Base-by-base conservation (phyloP, 2,329 filamentous ascomycete species). In the Pyricularia sp. region DNA sequence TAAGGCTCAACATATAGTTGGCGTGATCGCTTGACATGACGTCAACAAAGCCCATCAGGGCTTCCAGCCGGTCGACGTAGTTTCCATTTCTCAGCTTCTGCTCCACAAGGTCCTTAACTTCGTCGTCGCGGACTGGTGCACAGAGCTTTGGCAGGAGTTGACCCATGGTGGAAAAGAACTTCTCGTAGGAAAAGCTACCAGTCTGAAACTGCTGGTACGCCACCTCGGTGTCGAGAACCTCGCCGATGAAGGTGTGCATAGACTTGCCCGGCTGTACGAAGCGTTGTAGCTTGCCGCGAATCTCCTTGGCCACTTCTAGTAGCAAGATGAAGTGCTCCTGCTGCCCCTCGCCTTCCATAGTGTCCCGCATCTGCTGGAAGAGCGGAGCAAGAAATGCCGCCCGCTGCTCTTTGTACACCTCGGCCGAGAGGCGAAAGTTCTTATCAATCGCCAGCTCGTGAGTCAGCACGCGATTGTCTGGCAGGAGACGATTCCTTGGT, bases 381-480 rank as follows among this genome's bases (percentile, higher is more conserved):
- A 86, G 74, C 0, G 85, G 84, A 20, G 78, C 78, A 65, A 85
- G 79, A 10, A 82, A 75, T 14, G 79, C 77, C 59, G 81, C 81
- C 71, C 86, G 85, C 77, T 83, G 88, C 79, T 83, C 87, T 76
- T 82, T 83, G 77, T 82, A 88, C 70, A 88, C 83, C 66, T 86
- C 82, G 1, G 83, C 79, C 3, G 91, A 88, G 64, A 94, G 89
- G 66, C 90, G 87, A 76, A 90, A 94, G 72, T 93, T 89, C 73
- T 88, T 89, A 77, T 94, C 91, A 72, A 95, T 90, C 10, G 91
- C 89, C 64, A 95, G 80, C 78, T 94, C 92, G 75, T 94, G 92
- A 0, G 93, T 89, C 20, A 94, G 82, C 12, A 91, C 81, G 30
- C 92, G 85, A 73, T 94, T 95, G 70, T 90, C 86, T 0, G 91